Conservation (phyloP, 2,329 filamentous ascomycete genomes). For the Phaeosphaeria sp. region DNA sequence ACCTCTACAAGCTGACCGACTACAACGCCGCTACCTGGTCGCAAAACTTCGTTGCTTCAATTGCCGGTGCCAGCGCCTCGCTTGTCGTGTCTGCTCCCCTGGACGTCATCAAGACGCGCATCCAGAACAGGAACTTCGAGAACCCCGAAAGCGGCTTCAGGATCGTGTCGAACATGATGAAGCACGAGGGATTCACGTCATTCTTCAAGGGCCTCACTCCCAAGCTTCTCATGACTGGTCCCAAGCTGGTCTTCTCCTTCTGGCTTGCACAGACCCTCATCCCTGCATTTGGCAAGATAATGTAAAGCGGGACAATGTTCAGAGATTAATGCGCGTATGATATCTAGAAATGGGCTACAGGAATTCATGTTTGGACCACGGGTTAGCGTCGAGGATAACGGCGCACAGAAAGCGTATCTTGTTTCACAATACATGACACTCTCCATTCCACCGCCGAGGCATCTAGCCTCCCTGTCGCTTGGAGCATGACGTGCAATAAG, state of each 20-base stretch:
- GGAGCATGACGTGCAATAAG: neutral
- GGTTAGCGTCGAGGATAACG: conserved; percentile 24
- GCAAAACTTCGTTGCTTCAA: conserved; percentile 97
- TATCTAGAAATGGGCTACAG: conserved; percentile 28
- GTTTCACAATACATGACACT: conserved; percentile 27
- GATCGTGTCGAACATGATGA: conserved; percentile 91
- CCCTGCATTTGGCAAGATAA: conserved; percentile 80
- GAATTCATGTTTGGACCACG: conserved; percentile 21
- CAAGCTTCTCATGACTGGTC: conserved; percentile 98
- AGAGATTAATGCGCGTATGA: conserved; percentile 33
- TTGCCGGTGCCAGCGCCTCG: conserved; percentile 93
- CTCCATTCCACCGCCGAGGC: conserved; percentile 27
- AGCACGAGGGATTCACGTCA: conserved; percentile 80
- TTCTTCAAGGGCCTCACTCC: conserved; percentile 99
- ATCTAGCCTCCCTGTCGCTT: neutral
- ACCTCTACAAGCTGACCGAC: conserved; percentile 85
- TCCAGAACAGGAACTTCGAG: conserved; percentile 98
- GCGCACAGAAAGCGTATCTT: conserved; percentile 14
- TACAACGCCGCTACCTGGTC: conserved; percentile 95
- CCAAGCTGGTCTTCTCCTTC: conserved; percentile 99
- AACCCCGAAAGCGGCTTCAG: conserved; percentile 93
- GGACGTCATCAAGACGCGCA: conserved; percentile 96
- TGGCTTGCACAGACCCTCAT: conserved; percentile 99
- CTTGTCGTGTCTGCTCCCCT: conserved; percentile 97
- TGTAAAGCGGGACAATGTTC: conserved; percentile 50